Conservation (phyloP, 768 basidiomycete species). For the Mycena haematopus region DNA sequence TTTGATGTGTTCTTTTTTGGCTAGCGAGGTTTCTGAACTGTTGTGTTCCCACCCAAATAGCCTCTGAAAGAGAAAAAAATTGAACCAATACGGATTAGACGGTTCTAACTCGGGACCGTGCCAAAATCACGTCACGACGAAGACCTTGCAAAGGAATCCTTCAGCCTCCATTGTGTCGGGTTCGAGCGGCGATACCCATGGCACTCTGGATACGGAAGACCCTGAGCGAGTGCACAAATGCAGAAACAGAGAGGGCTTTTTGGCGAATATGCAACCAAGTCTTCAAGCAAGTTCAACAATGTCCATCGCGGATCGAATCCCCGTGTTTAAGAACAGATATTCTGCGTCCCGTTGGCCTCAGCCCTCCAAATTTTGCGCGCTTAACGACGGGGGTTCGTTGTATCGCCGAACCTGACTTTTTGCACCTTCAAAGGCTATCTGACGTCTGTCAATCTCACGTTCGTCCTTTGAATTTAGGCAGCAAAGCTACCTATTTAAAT, state of each 20-base stretch:
- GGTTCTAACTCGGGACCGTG: constrained; percentile 28
- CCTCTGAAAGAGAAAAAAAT: neutral
- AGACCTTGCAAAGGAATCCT: constrained; percentile 14
- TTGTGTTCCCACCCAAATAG: constrained; percentile 1
- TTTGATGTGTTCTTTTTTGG: neutral
- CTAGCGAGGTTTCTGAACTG: neutral
- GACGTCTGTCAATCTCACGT: constrained; percentile 23
- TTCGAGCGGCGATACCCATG: constrained; percentile 5
- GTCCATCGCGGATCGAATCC: neutral
- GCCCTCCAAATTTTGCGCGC: neutral
- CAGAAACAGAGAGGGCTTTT: neutral
- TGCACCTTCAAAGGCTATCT: constrained; percentile 18
- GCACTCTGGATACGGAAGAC: neutral
- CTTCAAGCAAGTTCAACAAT: neutral
- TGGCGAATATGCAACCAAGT: too few relatives aligned
- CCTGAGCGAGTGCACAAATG: too few relatives aligned
- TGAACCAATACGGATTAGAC: constrained; percentile 8
- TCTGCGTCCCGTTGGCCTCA: neutral
- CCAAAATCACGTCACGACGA: constrained; percentile 28
- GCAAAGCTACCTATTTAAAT: neutral
- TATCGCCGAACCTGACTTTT: constrained; percentile 1
- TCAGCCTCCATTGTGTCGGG: constrained; percentile 11
- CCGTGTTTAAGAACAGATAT: too few relatives aligned
- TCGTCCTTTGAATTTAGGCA: constrained; percentile 16
- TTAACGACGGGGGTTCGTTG: neutral